Conservation (phyloP, 805 yeast species). For the Candida sphagnicola region DNA sequence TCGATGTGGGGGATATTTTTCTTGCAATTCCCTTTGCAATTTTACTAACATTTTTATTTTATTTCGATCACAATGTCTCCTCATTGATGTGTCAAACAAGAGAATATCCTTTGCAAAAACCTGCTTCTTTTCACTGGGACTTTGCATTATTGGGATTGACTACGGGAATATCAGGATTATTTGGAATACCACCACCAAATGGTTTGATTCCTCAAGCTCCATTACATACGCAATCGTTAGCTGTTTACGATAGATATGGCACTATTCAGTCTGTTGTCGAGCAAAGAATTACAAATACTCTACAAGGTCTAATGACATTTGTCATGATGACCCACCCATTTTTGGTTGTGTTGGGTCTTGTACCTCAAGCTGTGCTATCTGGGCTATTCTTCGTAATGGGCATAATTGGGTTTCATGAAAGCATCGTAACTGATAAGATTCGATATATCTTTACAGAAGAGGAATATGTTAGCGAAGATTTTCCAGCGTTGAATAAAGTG, state of each 20-base stretch:
- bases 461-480: slow-evolving; percentile 30
- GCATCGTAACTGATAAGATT: slow-evolving; percentile 60
- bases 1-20: slow-evolving; percentile 72
- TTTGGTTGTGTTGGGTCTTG: slow-evolving; percentile 69
- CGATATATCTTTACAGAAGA: slow-evolving; percentile 61
- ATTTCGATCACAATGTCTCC: slow-evolving; percentile 94
- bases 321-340: slow-evolving; percentile 91
- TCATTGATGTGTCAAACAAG: slow-evolving; percentile 88
- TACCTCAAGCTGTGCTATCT: slow-evolving; percentile 91
- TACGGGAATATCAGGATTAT: slow-evolving; percentile 80
- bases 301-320: slow-evolving; percentile 78
- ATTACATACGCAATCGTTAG: slow-evolving; percentile 75
- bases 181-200: slow-evolving; percentile 95
- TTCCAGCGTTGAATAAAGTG: slow-evolving; percentile 31
- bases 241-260: slow-evolving; percentile 46
- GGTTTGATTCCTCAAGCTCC: slow-evolving; percentile 98
- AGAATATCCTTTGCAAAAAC: slow-evolving; percentile 76
- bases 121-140: slow-evolving; percentile 92
- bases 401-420: slow-evolving; percentile 65
- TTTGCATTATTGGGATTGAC: slow-evolving; percentile 78
- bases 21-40: slow-evolving; percentile 92
- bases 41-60: slow-evolving; percentile 76
- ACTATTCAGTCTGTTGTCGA: slow-evolving; percentile 65
- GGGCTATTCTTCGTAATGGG: slow-evolving; percentile 96
- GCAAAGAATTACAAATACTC: slow-evolving; percentile 79